Percentiles rank a stretch among this genome's conserved stretches.
Evolutionary conservation across 805 yeast genomes (phyloP).

Genomic region (Candida parachauliodes): DNA sequence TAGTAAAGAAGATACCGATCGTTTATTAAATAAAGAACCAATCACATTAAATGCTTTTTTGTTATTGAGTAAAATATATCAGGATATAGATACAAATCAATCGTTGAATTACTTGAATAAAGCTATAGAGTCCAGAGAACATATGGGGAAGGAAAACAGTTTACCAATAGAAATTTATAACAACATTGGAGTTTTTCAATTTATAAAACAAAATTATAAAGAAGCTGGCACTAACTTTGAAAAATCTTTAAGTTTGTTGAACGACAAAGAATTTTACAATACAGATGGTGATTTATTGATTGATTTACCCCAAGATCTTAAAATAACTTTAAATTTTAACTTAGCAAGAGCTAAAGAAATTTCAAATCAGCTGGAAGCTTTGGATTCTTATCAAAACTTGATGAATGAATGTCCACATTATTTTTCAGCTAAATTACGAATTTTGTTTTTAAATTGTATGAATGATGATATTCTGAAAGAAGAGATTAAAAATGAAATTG

Average conservation of each 20-base stretch:
- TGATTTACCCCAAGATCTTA: conserved; percentile 27
- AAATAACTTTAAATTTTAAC: conserved; percentile 49
- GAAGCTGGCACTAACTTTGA: conserved; percentile 57
- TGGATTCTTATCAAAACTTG: conserved; percentile 51
- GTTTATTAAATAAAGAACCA: conserved; percentile 45
- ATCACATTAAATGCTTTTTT: conserved; percentile 62
- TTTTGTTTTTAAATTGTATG: conserved; percentile 53
- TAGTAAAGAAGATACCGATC: conserved; percentile 18
- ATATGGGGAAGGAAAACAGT: conserved; percentile 32
- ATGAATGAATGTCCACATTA: conserved; percentile 63
- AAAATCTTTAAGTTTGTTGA: conserved; percentile 40
- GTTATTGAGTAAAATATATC: conserved; percentile 67
- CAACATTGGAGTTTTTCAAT: conserved; percentile 81
- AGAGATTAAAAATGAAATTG: conserved; percentile 51
- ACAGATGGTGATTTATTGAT: conserved; percentile 35
- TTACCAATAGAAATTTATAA: conserved; percentile 63
- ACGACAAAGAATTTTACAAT: conserved; percentile 27
- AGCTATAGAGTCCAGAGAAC: conserved; percentile 51
- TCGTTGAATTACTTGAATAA: conserved; percentile 62
- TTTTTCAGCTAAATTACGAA: conserved; percentile 70
- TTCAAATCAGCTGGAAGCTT: conserved; percentile 35
- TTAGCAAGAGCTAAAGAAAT: conserved; percentile 71
- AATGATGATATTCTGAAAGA: conserved; percentile 41
- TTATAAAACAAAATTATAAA: conserved; percentile 56
- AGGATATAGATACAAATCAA: conserved; percentile 56